Evolutionary conservation across 2,329 filamentous ascomycete genomes (phyloP).

Genomic region (Nemania sp.): DNA sequence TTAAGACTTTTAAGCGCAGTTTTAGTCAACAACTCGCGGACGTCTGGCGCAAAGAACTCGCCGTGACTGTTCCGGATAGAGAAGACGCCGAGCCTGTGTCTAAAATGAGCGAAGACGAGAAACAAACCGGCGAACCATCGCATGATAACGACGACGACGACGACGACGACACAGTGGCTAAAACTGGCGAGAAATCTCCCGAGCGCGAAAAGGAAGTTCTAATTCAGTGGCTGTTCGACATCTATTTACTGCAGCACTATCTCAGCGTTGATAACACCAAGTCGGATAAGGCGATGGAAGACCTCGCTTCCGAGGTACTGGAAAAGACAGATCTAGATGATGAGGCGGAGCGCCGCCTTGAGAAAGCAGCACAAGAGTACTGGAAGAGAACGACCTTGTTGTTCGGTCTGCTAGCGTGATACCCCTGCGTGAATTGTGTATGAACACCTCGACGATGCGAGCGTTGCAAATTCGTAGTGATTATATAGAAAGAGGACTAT

Average conservation of each 20-base stretch:
- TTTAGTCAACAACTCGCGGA: slow-evolving; percentile 55
- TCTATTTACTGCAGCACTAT: slow-evolving; percentile 53
- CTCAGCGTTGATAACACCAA: slow-evolving; percentile 41
- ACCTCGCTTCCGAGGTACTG: slow-evolving; percentile 51
- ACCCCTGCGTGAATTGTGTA: slow-evolving; percentile 23
- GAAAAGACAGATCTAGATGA: slow-evolving; percentile 53
- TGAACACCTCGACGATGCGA: neutral
- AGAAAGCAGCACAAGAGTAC: slow-evolving; percentile 71
- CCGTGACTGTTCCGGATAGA: slow-evolving; percentile 30
- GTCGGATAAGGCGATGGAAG: slow-evolving; percentile 42
- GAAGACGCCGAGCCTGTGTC: slow-evolving; percentile 27
- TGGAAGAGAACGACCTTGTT: slow-evolving; percentile 81
- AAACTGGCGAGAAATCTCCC: slow-evolving; percentile 16
- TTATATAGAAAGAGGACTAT: neutral
- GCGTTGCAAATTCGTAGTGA: neutral
- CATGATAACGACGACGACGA: slow-evolving; percentile 9
- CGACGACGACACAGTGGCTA: neutral
- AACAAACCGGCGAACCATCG: slow-evolving; percentile 3
- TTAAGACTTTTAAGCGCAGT: slow-evolving; percentile 63
- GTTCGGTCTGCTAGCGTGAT: slow-evolving; percentile 71
- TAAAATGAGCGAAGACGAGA: slow-evolving; percentile 10
- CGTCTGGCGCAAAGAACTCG: slow-evolving; percentile 51
- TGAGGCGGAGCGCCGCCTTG: slow-evolving; percentile 56
- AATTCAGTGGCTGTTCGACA: slow-evolving; percentile 65
- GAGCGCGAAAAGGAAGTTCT: slow-evolving; percentile 50